Percentiles rank a stretch among this genome's conserved stretches.
Evolutionary conservation across 371 early-diverging fungal genomes (phyloP).

Genomic region (Actinomortierella ambigua): DNA sequence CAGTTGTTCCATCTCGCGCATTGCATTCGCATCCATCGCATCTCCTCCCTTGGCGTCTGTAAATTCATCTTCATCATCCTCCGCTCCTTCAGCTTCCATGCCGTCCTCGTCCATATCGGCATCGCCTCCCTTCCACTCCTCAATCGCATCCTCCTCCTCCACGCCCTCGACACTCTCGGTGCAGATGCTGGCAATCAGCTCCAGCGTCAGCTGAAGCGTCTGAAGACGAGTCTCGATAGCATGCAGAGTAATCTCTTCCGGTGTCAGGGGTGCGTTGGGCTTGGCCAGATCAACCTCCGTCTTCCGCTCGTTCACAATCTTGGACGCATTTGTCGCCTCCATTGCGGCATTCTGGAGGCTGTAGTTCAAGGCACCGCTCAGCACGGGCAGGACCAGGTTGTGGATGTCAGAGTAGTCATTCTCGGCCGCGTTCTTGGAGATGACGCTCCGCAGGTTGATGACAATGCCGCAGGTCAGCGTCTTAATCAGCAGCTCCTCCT

Average conservation of each 20-base stretch:
- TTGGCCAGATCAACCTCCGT: slow-evolving; percentile 45
- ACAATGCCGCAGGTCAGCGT: slow-evolving; percentile 61
- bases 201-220: slow-evolving; percentile 71
- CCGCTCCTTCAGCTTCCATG: slow-evolving; percentile 47
- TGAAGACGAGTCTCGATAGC: slow-evolving; percentile 60
- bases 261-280: slow-evolving; percentile 53
- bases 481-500: slow-evolving; percentile 55
- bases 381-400: slow-evolving; percentile 56
- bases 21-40: slow-evolving; percentile 54
- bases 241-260: slow-evolving; percentile 55
- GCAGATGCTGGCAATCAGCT: slow-evolving; percentile 83
- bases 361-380: slow-evolving; percentile 58
- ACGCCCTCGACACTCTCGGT: slow-evolving; percentile 61
- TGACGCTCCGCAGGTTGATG: slow-evolving; percentile 33
- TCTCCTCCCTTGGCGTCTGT: slow-evolving; percentile 55
- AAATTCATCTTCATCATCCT: slow-evolving; percentile 51
- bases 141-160: slow-evolving; percentile 54
- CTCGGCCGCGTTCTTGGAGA: slow-evolving; percentile 21
- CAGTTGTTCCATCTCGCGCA: slow-evolving; percentile 38
- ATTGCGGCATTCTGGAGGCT: slow-evolving; percentile 66
- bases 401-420: slow-evolving; percentile 50
- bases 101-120: slow-evolving; percentile 51
- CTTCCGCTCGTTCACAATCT: slow-evolving; percentile 49
- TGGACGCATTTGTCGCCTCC: slow-evolving; percentile 51
- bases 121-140: slow-evolving; percentile 59